Percentiles rank a stretch among this genome's conserved stretches.
Evolutionary conservation across 78 protist species (phyloP).

Genomic region (Isochrysis galbana): DNA sequence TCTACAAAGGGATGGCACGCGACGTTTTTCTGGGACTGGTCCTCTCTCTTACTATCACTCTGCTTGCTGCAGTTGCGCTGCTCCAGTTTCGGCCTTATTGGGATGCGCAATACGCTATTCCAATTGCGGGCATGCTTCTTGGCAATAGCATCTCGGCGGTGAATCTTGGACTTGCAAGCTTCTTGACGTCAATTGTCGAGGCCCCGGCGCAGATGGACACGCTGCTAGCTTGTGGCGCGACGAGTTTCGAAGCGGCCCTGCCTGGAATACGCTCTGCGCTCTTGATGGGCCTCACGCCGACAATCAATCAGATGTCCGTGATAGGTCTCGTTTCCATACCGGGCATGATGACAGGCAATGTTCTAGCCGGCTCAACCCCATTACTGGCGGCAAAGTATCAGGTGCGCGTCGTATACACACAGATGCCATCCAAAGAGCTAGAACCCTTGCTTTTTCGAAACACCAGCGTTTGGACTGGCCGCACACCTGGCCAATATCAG

Average conservation of each 20-base stretch:
- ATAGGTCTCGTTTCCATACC: slow-evolving; percentile 39
- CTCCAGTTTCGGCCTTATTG: background rate
- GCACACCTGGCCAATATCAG: too few relatives aligned
- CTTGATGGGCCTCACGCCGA: slow-evolving; percentile 19
- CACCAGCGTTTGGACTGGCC: too few relatives aligned
- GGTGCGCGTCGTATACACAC: background rate
- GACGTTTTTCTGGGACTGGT: background rate
- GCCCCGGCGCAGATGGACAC: background rate
- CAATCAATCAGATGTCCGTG: slow-evolving; percentile 25
- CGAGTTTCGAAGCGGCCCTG: background rate
- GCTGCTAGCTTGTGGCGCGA: slow-evolving; percentile 13
- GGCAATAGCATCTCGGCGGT: background rate
- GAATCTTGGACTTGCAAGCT: background rate
- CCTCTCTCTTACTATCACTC: background rate
- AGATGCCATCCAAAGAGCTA: too few relatives aligned
- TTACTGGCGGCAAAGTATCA: slow-evolving; percentile 12
- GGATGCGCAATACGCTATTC: slow-evolving; percentile 8
- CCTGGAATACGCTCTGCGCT: background rate
- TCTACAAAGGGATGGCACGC: background rate
- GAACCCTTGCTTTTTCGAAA: too few relatives aligned
- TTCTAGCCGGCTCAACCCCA: slow-evolving; percentile 31
- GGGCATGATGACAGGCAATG: slow-evolving; percentile 43
- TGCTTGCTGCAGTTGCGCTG: background rate
- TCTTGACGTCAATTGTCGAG: background rate
- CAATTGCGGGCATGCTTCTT: slow-evolving; percentile 27